These are phyloP conservation scores for Apiotrichum akiyoshidainum DNA, from an alignment of 1,284 basidiomycete species.

Conservation along the genomic window DNA sequence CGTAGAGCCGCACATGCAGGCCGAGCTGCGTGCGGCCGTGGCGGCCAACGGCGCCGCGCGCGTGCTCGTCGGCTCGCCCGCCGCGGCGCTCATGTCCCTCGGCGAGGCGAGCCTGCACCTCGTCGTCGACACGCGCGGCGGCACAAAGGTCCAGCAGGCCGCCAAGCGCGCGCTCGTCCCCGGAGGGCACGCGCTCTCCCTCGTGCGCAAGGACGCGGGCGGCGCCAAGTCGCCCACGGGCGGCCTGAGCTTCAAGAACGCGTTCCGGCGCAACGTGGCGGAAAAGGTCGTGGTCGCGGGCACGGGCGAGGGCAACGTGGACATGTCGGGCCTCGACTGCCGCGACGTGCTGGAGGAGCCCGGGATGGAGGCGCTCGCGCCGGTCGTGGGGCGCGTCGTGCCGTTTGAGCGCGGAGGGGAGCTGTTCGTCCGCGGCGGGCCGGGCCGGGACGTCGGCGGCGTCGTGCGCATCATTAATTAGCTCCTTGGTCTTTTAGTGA, in stretches of 20 bases:
- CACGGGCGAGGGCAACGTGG: slow-evolving; percentile 46
- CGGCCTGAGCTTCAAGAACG: too few species aligned
- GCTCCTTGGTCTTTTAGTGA: too few species aligned
- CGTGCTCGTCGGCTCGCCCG: slow-evolving; percentile 41
- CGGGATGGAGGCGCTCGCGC: slow-evolving; percentile 34
- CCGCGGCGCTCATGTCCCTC: slow-evolving; percentile 39
- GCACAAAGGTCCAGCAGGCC: slow-evolving; percentile 69
- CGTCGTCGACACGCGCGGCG: slow-evolving; percentile 75
- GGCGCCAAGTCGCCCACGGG: too few species aligned
- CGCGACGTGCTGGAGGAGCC: slow-evolving; percentile 48
- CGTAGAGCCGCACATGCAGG: slow-evolving; percentile 28
- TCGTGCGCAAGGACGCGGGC: not conserved
- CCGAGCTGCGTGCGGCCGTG: slow-evolving; percentile 35
- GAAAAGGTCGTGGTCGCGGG: slow-evolving; percentile 38
- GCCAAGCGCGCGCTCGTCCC: slow-evolving; percentile 60
- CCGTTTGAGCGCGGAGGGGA: slow-evolving; percentile 44
- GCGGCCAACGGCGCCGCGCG: slow-evolving; percentile 42
- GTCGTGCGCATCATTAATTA: slow-evolving; percentile 12
- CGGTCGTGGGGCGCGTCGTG: slow-evolving; percentile 30
- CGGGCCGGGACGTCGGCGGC: not conserved
- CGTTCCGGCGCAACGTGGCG: slow-evolving; percentile 11
- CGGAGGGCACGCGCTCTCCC: slow-evolving; percentile 34
- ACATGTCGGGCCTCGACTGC: slow-evolving; percentile 40
- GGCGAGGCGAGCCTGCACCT: slow-evolving; percentile 61
- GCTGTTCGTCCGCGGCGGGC: slow-evolving; percentile 23